Base-by-base conservation (phyloP, 2,329 filamentous ascomycete species). In the Nothophaeocryptopus gaeumannii region DNA sequence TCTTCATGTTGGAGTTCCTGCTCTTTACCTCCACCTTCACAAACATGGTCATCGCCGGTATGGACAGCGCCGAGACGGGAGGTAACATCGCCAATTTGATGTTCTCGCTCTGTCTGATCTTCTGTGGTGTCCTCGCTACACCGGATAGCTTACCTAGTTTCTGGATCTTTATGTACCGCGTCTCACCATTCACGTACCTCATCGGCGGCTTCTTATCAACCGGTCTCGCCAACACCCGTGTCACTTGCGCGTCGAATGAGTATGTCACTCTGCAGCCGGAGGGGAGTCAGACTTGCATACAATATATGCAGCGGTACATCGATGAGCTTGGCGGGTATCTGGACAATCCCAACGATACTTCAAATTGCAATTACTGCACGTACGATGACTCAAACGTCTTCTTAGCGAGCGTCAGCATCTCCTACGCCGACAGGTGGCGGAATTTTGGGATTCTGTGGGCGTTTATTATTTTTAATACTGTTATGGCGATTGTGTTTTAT, bases 111-210 rank as follows among this genome's bases (percentile, higher is more conserved):
- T 83, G 78, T 53, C 75, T 91, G 45, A 80, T 89, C 61, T 92
- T 91, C 77, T 69, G 66, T 45, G 75, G 85, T 76, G 85, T 93
- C 42, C 78, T 95, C 54, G 83, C 83, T 26, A 72, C 74, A 5
- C 84, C 85, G 0, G 68, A 72, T 2, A 68, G 71, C 2, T 78
- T 92, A 31, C 86, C 88, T 0, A 73, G 80, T 5, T 90, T 91
- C 77, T 92, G 88, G 86, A 82, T 84, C 58, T 89, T 89, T 75
- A 88, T 90, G 84, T 92, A 92, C 70, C 81, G 86, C 39, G 72
- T 90, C 41, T 89, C 85, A 0, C 59, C 48, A 5, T 87, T 96
- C 60, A 91, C 86, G 0, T 96, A 95, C 66, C 73, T 93, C 12
- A 81, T 92, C 20, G 78, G 79, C 8, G 87, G 84, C 15, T 83